These are phyloP conservation scores for Solanum ahanhuiri DNA, from an alignment of 257 asterid genomes.

Conservation along the genomic window DNA sequence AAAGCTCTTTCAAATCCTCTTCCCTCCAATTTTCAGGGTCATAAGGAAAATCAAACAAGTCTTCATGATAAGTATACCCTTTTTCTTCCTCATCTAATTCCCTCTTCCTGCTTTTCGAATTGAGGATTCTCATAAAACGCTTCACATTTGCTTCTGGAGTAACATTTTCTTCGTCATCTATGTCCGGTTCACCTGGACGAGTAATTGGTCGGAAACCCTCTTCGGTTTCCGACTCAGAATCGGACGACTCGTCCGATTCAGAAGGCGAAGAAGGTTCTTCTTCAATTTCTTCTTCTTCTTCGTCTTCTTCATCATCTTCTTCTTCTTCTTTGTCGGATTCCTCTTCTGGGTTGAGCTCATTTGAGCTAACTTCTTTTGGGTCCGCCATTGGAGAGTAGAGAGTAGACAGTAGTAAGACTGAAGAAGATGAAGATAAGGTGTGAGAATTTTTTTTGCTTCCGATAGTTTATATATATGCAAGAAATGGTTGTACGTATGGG, in stretches of 20 bases:
- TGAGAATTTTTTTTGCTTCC: not conserved
- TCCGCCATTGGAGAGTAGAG: not conserved
- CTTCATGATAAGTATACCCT: slow-evolving; percentile 19
- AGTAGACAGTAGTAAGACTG: not conserved
- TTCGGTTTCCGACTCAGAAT: slow-evolving; percentile 15
- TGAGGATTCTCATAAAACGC: slow-evolving; percentile 24
- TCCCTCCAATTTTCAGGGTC: slow-evolving; percentile 90
- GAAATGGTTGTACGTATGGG: not conserved
- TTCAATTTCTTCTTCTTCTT: not conserved
- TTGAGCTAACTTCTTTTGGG: not conserved
- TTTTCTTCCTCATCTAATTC: slow-evolving; percentile 38
- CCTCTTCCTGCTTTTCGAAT: slow-evolving; percentile 27
- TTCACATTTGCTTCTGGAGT: slow-evolving; percentile 40
- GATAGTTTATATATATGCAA: not conserved
- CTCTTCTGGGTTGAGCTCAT: slow-evolving; percentile 2
- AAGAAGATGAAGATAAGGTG: slow-evolving; percentile 3
- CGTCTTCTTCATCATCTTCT: not conserved
- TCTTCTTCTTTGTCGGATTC: not conserved
- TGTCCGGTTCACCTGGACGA: slow-evolving; percentile 7
- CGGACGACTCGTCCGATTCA: not conserved
- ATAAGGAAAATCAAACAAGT: slow-evolving; percentile 55
- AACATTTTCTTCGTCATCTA: slow-evolving; percentile 20
- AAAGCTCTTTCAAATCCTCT: slow-evolving; percentile 81
- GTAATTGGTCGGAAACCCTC: slow-evolving; percentile 17
- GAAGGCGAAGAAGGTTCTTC: not conserved